A percentile compares a stretch with the other conserved stretches of the same genome.
Evolutionary conservation across 208 protist genomes (phyloP).

Genomic region (Tritrichomonas musculus): DNA sequence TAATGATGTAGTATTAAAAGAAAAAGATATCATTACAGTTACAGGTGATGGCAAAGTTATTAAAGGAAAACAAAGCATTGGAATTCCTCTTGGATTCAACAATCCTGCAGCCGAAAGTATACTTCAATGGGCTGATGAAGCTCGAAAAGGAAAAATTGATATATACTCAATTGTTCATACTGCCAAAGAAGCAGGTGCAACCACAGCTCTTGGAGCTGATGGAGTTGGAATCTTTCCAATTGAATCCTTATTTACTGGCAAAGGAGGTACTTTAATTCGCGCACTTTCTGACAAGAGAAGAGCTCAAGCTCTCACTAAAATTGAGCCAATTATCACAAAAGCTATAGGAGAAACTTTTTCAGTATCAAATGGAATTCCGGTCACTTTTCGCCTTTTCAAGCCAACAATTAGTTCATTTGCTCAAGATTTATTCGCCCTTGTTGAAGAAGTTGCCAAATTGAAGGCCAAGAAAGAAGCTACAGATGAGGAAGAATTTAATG

Average conservation of each 20-base stretch:
- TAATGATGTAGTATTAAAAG: background rate
- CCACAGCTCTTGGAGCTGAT: background rate
- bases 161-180: background rate
- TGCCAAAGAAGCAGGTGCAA: background rate
- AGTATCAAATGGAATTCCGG: background rate
- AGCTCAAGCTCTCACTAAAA: background rate
- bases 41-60: background rate
- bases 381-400: background rate
- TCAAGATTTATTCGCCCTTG: background rate
- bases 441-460: background rate
- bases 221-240: constrained; percentile 9
- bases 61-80: background rate
- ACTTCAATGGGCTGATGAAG: background rate
- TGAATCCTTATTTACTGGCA: background rate
- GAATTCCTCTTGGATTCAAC: too few species aligned
- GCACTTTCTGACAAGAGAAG: background rate
- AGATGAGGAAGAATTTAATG: constrained; percentile 7
- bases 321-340: background rate
- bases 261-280: background rate
- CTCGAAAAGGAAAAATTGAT: background rate
- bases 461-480: background rate
- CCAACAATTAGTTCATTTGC: background rate
- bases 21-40: background rate
- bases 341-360: background rate
- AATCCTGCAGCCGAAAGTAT: background rate